These are phyloP conservation scores for Solanum etuberosum DNA, from an alignment of 257 asterid species.

Conservation along the genomic window DNA sequence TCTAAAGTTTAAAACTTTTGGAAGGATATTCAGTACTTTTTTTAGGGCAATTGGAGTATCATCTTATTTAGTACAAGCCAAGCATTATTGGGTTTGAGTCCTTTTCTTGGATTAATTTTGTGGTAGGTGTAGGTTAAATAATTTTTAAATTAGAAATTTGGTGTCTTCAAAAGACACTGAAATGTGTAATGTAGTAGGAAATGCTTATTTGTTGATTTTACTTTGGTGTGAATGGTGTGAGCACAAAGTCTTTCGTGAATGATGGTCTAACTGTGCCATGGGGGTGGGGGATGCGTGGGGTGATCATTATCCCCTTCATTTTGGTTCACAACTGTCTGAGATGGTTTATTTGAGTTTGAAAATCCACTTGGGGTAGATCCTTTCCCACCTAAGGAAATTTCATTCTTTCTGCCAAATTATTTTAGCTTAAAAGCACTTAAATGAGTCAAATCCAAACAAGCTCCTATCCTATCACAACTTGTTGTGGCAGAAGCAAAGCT, in stretches of 20 bases:
- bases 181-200: neutral
- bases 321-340: neutral
- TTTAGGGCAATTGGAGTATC: neutral
- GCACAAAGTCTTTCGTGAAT: neutral
- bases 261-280: neutral
- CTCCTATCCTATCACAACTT: no score
- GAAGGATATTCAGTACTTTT: neutral
- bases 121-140: neutral
- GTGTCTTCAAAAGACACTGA: neutral
- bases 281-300: neutral
- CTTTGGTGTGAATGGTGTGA: neutral
- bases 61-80: no score
- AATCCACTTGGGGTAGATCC: neutral
- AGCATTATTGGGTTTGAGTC: neutral
- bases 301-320: neutral
- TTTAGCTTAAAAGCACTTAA: no score
- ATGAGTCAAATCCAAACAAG: accelerated
- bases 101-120: neutral
- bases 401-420: neutral
- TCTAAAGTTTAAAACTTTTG: neutral
- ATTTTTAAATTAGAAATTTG: neutral
- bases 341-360: neutral
- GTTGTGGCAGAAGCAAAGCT: no score
- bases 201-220: neutral
- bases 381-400: neutral